phyloP scores from a whole-genome alignment of 2,329 filamentous ascomycete species.

The Beauveria pseudobassiana region DNA sequence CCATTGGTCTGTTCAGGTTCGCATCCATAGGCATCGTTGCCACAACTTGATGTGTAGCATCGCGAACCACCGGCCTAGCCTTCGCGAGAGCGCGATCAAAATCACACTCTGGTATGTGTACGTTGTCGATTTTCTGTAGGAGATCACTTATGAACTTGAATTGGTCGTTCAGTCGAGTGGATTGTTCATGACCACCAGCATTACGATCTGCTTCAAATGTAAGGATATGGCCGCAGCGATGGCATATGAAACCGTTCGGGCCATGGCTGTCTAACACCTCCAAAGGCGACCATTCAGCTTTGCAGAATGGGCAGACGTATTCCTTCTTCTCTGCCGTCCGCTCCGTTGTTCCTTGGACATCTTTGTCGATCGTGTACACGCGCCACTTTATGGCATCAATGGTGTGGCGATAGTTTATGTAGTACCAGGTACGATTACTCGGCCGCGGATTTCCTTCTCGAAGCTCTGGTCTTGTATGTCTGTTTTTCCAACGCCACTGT shows the following conservation, averaged over 20 bases:
- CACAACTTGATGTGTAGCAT: constrained; percentile 58
- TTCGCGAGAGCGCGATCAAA: constrained; percentile 62
- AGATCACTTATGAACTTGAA: constrained; percentile 72
- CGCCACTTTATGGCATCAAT: constrained; percentile 97
- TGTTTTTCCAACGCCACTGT: constrained; percentile 32
- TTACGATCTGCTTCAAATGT: constrained; percentile 59
- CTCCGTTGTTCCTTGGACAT: constrained; percentile 76
- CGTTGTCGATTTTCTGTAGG: constrained; percentile 68
- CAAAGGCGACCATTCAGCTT: constrained; percentile 79
- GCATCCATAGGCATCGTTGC: constrained; percentile 51
- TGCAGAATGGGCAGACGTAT: constrained; percentile 75
- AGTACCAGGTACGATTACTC: constrained; percentile 88
- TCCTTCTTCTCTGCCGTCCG: constrained; percentile 85
- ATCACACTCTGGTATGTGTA: constrained; percentile 64
- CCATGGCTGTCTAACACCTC: constrained; percentile 77
- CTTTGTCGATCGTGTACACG: constrained; percentile 79
- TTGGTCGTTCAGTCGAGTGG: constrained; percentile 68
- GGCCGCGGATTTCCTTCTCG: constrained; percentile 76
- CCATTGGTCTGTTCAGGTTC: constrained; percentile 49
- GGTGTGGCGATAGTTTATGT: constrained; percentile 87
- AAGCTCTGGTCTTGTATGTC: constrained; percentile 59
- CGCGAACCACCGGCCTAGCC: constrained; percentile 56
- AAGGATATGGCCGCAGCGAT: constrained; percentile 63
- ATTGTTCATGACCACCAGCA: constrained; percentile 64
- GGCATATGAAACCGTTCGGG: constrained; percentile 69